Evolutionary conservation across 768 basidiomycete genomes (phyloP).

Genomic region (Mycena alexandri): DNA sequence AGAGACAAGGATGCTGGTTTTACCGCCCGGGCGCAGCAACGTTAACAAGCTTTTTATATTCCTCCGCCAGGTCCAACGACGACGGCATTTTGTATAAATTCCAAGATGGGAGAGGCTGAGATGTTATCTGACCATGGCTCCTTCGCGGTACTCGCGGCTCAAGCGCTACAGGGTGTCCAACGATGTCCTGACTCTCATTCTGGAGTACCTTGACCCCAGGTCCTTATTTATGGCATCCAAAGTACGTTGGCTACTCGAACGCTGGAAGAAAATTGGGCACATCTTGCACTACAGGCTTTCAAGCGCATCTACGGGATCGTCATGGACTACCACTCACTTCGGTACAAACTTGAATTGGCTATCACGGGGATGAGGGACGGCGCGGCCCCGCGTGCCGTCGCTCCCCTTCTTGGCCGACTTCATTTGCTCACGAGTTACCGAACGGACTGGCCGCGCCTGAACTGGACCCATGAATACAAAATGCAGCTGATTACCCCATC

Average conservation of each 20-base stretch:
- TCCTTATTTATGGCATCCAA: constrained; percentile 62
- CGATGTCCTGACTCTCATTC: constrained; percentile 64
- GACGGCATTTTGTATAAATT: constrained; percentile 64
- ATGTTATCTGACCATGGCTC: constrained; percentile 56
- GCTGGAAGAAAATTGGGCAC: constrained; percentile 7
- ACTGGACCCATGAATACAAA: constrained; percentile 63
- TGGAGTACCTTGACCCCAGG: constrained; percentile 63
- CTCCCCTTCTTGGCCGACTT: constrained; percentile 56
- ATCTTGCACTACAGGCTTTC: constrained; percentile 54
- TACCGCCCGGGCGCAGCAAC: constrained; percentile 41
- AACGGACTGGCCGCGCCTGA: constrained; percentile 62
- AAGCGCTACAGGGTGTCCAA: constrained; percentile 64
- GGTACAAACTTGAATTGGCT: constrained; percentile 64
- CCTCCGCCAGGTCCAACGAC: constrained; percentile 28
- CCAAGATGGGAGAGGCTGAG: constrained; percentile 45
- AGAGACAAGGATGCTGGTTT: constrained; percentile 51
- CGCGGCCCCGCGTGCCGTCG: constrained; percentile 52
- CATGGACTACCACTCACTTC: constrained; percentile 61
- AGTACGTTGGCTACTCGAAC: constrained; percentile 44
- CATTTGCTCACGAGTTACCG: constrained; percentile 60
- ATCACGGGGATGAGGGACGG: constrained; percentile 66
- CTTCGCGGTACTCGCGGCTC: constrained; percentile 57
- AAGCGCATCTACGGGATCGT: constrained; percentile 58
- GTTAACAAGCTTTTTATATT: constrained; percentile 34
- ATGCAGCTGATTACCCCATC: constrained; percentile 54